Evolutionary conservation across 208 protist species (phyloP).

Genomic region (Leishmania guyanensis): DNA sequence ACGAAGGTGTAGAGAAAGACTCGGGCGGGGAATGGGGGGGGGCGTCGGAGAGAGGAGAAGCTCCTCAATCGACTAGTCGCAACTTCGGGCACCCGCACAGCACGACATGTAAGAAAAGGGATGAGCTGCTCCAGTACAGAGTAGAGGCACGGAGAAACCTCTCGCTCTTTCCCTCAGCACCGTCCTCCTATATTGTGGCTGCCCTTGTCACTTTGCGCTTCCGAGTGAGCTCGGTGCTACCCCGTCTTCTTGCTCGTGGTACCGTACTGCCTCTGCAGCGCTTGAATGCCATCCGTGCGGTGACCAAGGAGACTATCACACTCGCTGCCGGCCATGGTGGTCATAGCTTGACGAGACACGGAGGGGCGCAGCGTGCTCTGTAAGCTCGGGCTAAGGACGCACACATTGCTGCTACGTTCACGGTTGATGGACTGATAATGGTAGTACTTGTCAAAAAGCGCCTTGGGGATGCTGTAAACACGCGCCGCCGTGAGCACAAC

Average conservation of each 20-base stretch:
- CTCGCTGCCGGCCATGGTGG: neutral
- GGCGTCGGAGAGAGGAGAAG: neutral
- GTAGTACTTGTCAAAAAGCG: constrained; percentile 66
- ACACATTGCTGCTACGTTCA: constrained; percentile 25
- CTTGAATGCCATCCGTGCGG: neutral
- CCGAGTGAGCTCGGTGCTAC: neutral
- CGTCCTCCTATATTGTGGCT: neutral
- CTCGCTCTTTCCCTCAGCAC: neutral
- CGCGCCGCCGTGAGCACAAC: constrained; percentile 67
- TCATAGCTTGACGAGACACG: constrained; percentile 2
- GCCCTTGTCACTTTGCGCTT: neutral
- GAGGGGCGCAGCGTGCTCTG: constrained; percentile 13
- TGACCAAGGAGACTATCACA: neutral
- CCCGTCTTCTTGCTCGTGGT: neutral
- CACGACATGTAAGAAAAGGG: neutral
- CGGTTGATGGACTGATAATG: constrained; percentile 33
- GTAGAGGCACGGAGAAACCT: too few relatives aligned
- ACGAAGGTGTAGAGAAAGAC: neutral
- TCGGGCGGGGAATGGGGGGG: neutral
- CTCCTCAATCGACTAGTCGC: neutral
- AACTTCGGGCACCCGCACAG: neutral
- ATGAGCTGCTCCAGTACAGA: too few relatives aligned
- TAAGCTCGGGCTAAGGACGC: constrained; percentile 15
- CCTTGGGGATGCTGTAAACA: constrained; percentile 61
- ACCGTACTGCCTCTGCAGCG: constrained; percentile 6